A percentile compares a stretch with the other conserved stretches of the same genome.
phyloP scores from a whole-genome alignment of 2,329 filamentous ascomycete genomes.

The Ophiostoma ips region DNA sequence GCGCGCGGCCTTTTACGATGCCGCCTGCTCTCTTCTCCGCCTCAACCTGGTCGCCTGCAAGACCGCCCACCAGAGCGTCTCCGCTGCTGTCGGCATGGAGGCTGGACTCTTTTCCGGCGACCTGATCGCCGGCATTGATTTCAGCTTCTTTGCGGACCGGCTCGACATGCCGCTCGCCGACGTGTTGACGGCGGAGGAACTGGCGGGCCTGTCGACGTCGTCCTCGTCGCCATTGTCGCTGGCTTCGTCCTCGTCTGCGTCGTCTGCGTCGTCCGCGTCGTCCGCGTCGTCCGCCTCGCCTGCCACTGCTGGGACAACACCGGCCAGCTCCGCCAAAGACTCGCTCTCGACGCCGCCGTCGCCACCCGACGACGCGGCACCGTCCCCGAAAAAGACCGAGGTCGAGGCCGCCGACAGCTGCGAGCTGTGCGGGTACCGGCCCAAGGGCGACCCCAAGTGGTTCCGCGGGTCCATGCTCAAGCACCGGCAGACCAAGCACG shows the following conservation, averaged over 20 bases:
- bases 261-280: neutral
- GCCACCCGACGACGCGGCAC: neutral
- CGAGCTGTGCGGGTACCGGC: constrained; percentile 39
- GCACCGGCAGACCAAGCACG: constrained; percentile 41
- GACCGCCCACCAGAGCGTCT: neutral
- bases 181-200: neutral
- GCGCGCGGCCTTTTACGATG: constrained; percentile 28
- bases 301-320: neutral
- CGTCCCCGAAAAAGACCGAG: constrained; percentile 4
- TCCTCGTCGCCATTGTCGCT: too few relatives aligned
- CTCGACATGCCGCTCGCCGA: neutral
- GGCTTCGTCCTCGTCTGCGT: neutral
- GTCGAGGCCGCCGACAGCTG: constrained; percentile 32
- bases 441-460: constrained; percentile 43
- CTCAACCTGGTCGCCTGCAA: constrained; percentile 11
- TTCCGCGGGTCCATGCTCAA: constrained; percentile 46
- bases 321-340: neutral
- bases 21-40: constrained; percentile 28
- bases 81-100: neutral
- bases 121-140: neutral
- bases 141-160: neutral
- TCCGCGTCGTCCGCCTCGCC: neutral
- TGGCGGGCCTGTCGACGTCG: neutral
- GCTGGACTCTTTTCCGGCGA: neutral
- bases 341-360: neutral